These are phyloP conservation scores for Bipolaris cookei DNA, from an alignment of 2,329 filamentous ascomycete genomes.

Conservation along the genomic window DNA sequence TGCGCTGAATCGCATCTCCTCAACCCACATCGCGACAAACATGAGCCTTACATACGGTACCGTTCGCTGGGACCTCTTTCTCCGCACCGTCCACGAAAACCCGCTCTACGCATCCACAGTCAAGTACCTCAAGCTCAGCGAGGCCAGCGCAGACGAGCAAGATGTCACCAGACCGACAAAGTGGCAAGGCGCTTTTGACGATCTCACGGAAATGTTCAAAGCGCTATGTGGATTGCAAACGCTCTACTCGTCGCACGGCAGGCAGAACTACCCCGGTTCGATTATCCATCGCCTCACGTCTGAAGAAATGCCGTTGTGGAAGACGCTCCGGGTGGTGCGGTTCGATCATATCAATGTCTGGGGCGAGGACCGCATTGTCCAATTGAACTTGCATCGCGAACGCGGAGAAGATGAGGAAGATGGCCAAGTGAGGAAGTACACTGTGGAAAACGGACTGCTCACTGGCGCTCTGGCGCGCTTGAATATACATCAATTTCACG, in stretches of 20 bases:
- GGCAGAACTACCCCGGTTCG: neutral
- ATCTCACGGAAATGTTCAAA: neutral
- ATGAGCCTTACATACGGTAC: constrained; percentile 4
- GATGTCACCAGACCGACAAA: too few species aligned
- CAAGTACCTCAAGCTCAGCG: constrained; percentile 10
- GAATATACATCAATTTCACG: neutral
- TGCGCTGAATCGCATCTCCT: constrained; percentile 11
- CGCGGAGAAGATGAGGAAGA: neutral
- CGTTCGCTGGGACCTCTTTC: constrained; percentile 10
- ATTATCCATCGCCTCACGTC: neutral
- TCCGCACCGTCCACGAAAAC: constrained; percentile 5
- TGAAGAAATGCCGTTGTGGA: constrained; percentile 2
- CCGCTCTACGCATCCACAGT: constrained; percentile 7
- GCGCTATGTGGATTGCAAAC: constrained; percentile 3
- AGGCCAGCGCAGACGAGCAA: neutral
- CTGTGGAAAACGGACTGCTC: neutral
- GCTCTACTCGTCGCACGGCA: neutral
- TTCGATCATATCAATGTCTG: constrained; percentile 5
- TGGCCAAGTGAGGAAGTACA: neutral
- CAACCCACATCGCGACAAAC: constrained; percentile 12
- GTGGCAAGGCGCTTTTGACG: neutral
- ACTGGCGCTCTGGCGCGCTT: constrained; percentile 1
- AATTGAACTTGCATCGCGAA: constrained; percentile 4
- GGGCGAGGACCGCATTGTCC: constrained; percentile 6
- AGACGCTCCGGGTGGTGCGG: constrained; percentile 1